Evolutionary conservation across 2,329 filamentous ascomycete genomes (phyloP), one percentile per base, ranked within the genome.

Genomic region (Xylaria sp.): DNA sequence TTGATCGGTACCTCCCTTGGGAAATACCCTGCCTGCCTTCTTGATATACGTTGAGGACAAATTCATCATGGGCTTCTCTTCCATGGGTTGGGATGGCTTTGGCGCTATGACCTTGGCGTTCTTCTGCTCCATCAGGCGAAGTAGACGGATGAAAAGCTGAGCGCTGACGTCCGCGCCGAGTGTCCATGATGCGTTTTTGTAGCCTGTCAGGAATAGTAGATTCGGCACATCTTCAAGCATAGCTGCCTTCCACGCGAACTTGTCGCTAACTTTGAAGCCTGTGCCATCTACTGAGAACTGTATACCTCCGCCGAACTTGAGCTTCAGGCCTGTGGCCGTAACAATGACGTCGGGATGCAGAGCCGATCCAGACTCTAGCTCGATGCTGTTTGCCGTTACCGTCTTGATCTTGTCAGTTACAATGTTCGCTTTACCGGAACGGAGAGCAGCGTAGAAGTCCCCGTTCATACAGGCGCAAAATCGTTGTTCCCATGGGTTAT

Each of bases 401-500:
- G 79, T 82, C 22, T 84, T 79, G 71, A 90, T 87, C 0, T 76
- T 79, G 61, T 84, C 86, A 0, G 86, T 88, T 1, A 85, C 81
- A 2, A 88, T 74, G 36, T 81, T 76, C 1, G 79, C 78, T 62
- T 85, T 85, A 1, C 79, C 78, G 1, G 74, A 76, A 56, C 80
- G 79, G 2, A 88, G 70, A 0, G 83, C 80, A 51, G 82, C 75
- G 77, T 84, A 88, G 72, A 89, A 89, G 72, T 89, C 86, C 10
- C 82, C 85, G 56, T 85, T 81, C 0, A 84, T 85, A 20, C 79
- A 89, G 66, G 93, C 81, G 73, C 93, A 96, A 7, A 96, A 80
- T 0, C 93, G 87, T 77, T 96, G 92, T 61, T 93, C 85, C 84
- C 92, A 90, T 0, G 89, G 89, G 44, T 86, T 83, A 72, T 92